phyloP scores from a whole-genome alignment of 306 rosid genomes.

The Vigna mungo region DNA sequence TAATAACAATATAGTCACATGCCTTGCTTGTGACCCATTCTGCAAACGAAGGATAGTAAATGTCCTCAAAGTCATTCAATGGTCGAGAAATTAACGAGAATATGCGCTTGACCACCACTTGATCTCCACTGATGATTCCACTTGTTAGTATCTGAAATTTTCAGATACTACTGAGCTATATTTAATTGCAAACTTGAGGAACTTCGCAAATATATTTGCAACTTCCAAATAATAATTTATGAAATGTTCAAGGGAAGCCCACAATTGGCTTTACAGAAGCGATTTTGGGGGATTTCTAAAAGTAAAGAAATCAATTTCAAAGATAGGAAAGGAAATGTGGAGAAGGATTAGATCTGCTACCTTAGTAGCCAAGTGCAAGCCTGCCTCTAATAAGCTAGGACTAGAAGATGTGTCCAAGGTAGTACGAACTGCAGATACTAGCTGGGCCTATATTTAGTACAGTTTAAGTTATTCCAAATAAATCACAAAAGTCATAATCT shows the following conservation, averaged over 20 bases:
- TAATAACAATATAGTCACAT: conserved; percentile 34
- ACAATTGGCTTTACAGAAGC: conserved; percentile 17
- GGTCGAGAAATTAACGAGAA: conserved; percentile 92
- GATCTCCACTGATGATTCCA: conserved; percentile 92
- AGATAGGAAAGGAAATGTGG: conserved; percentile 23
- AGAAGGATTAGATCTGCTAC: conserved; percentile 50
- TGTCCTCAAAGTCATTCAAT: conserved; percentile 81
- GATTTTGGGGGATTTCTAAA: conserved; percentile 24
- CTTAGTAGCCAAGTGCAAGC: conserved; percentile 97
- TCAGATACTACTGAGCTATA: conserved; percentile 30
- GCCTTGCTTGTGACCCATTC: conserved; percentile 99
- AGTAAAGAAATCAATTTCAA: conserved; percentile 23
- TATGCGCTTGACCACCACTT: conserved; percentile 87
- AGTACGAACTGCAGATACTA: conserved; percentile 94
- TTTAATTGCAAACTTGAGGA: conserved; percentile 12
- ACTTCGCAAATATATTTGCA: conserved; percentile 27
- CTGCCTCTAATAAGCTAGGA: conserved; percentile 95
- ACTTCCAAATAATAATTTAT: conserved; percentile 1
- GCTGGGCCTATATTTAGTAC: conserved; percentile 77
- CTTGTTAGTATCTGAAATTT: conserved; percentile 87
- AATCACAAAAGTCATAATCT: conserved; percentile 38
- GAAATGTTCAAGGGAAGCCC: conserved; percentile 6
- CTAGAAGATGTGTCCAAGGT: conserved; percentile 88
- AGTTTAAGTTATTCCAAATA: conserved; percentile 46
- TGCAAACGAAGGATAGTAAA: conserved; percentile 97